Evolutionary conservation across 2,329 filamentous ascomycete species (phyloP), one percentile per base, ranked within the genome.

Genomic region (Sclerotinia glacialis): DNA sequence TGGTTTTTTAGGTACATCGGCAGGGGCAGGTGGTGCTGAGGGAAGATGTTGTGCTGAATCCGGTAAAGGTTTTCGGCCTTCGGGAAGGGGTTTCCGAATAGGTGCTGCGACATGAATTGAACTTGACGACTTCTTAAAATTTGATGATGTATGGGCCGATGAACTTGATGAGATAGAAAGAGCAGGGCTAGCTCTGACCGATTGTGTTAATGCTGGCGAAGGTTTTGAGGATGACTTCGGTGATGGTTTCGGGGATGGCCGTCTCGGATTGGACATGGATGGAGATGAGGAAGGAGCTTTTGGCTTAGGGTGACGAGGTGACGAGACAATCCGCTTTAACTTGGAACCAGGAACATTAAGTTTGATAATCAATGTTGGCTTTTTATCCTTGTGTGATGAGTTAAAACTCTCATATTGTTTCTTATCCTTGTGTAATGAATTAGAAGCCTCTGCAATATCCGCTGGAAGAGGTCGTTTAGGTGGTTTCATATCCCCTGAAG

Each of bases 391-490:
- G 40, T 52, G 37, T 58, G 50, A 59, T 28, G 49, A 66, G 16
- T 46, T 60, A 16, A 47, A 61, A 37, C 47, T 53, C 16, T 60
- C 64, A 37, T 14, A 37, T 46, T 54, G 49, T 47, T 49, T 58
- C 46, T 42, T 50, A 26, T 46, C 53, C 52, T 47, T 54, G 23
- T 52, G 37, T 53, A 52, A 62, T 11, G 46, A 66, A n/a, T 52
- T 60, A 28, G 64, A 66, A 44, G 47, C 46, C n/a, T 60, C 64
- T 37, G 55, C 55, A 44, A 66, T 52, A 61, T 70, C 68, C 59
- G 49, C 44, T n/a, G 66, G 67, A 37, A 63, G 64, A 64, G 69
- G 70, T 31, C 73, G 68, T 59, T 73, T 73, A 2, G 71, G 71
- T 47, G 72, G 68, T 64, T 68, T 73, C 67, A 70, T 69, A 28